These are phyloP conservation scores for Candida nanaspora DNA, from an alignment of 805 yeast species.

Conservation along the genomic window DNA sequence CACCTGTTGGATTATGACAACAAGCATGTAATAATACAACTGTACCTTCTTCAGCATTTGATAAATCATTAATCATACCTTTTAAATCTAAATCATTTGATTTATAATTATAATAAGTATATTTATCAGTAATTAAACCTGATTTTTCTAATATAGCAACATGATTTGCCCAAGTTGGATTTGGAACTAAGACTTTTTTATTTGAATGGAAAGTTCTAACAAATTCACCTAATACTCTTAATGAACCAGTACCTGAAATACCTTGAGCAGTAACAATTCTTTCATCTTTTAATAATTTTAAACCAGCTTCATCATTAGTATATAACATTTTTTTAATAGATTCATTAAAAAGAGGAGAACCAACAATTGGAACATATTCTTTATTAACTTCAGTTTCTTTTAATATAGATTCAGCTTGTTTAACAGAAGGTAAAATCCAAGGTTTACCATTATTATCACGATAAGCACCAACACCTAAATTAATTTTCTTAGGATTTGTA, in stretches of 20 bases:
- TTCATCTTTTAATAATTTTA: conserved; percentile 45
- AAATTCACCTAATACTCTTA: conserved; percentile 79
- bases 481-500: conserved; percentile 44
- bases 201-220: conserved; percentile 50
- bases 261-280: conserved; percentile 83
- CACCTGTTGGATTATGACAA: conserved; percentile 96
- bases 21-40: conserved; percentile 84
- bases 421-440: conserved; percentile 77
- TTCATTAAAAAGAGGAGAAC: conserved; percentile 59
- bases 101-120: conserved; percentile 62
- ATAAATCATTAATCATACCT: conserved; percentile 54
- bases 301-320: conserved; percentile 55
- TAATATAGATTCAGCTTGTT: conserved; percentile 54
- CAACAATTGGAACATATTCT: conserved; percentile 84
- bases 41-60: conserved; percentile 47
- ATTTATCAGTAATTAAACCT: conserved; percentile 56
- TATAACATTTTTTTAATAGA: conserved; percentile 67
- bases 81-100: conserved; percentile 60
- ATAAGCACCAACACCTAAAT: conserved; percentile 88
- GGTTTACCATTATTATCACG: conserved; percentile 87
- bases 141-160: conserved; percentile 68
- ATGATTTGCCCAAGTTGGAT: conserved; percentile 96
- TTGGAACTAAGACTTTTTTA: conserved; percentile 62
- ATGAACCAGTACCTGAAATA: conserved; percentile 92
- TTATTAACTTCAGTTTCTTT: conserved; percentile 49